A percentile compares a stretch with the other conserved stretches of the same genome.
phyloP scores from a whole-genome alignment of 73 alveolate genomes.

The Symbiodinium pilosum region DNA sequence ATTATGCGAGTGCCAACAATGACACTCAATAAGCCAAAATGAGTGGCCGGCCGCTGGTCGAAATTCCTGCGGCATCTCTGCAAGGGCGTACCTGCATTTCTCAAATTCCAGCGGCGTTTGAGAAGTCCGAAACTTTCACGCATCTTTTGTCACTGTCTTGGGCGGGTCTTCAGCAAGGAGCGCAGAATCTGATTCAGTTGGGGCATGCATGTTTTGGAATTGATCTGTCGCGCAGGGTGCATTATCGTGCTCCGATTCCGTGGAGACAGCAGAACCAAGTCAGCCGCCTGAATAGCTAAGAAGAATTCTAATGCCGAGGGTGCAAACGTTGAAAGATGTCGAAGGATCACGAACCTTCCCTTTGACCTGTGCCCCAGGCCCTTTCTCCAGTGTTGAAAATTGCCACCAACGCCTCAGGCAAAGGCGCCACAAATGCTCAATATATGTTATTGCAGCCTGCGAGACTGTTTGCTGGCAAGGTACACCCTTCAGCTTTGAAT shows the following conservation, averaged over 20 bases:
- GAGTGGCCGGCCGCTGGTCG: conserved; percentile 1
- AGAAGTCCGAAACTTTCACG: no score
- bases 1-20: no score
- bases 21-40: no score
- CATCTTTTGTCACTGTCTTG: no score
- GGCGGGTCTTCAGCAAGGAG: no score
- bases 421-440: no score
- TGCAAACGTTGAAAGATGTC: no score
- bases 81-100: conserved; percentile 33
- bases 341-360: not conserved
- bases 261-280: conserved; percentile 27
- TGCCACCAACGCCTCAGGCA: conserved; percentile 70
- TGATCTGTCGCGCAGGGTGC: conserved; percentile 4
- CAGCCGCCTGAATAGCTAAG: conserved; percentile 1
- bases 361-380: not conserved
- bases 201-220: no score
- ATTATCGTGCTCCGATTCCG: conserved; percentile 59
- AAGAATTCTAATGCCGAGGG: not conserved
- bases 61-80: conserved; percentile 39
- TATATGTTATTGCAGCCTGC: no score
- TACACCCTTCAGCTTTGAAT: not conserved
- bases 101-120: no score
- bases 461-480: not conserved
- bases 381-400: conserved; percentile 63
- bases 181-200: no score